Evolutionary conservation across 208 protist genomes (phyloP).

Genomic region (Leishmania tarentolae): DNA sequence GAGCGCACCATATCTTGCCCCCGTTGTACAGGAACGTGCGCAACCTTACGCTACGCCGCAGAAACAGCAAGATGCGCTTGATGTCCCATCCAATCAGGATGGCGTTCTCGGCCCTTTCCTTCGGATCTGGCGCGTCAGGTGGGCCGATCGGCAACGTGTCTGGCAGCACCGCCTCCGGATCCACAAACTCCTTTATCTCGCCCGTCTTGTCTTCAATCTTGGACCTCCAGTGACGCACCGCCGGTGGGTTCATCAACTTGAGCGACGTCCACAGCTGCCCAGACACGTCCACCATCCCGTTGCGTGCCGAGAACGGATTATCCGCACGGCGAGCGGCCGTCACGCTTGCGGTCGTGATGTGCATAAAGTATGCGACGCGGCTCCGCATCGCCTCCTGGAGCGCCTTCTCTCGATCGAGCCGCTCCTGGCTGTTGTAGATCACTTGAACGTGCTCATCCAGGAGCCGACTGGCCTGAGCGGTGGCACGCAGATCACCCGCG

Average conservation of each 20-base stretch:
- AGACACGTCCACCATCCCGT: conserved; percentile 76
- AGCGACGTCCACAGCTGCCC: conserved; percentile 81
- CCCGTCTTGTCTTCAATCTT: conserved; percentile 36
- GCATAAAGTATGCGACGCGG: conserved; percentile 66
- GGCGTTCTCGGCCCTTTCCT: conserved; percentile 52
- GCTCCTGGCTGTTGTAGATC: conserved; percentile 78
- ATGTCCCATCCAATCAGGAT: conserved; percentile 87
- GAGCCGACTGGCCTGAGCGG: conserved; percentile 36
- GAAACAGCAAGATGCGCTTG: conserved; percentile 84
- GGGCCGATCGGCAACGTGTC: conserved; percentile 50
- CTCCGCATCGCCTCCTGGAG: conserved; percentile 50
- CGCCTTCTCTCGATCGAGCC: conserved; percentile 59
- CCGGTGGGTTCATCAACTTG: conserved; percentile 47
- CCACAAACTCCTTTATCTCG: conserved; percentile 56
- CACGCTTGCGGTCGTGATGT: conserved; percentile 72
- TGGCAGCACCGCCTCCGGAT: conserved; percentile 66
- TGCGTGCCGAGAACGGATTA: conserved; percentile 84
- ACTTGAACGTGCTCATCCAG: conserved; percentile 75
- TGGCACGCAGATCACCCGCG: conserved; percentile 4
- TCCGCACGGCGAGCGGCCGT: conserved; percentile 85
- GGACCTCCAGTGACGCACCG: conserved; percentile 43
- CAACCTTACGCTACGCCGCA: conserved; percentile 65
- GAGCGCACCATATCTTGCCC: conserved; percentile 88
- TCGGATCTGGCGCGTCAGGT: conserved; percentile 33
- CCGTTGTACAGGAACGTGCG: conserved; percentile 77